A percentile compares a stretch with the other conserved stretches of the same genome.
These are phyloP conservation scores for Oryza rufipogon DNA, from an alignment of 176 grass and related monocot genomes.

Conservation along the genomic window DNA sequence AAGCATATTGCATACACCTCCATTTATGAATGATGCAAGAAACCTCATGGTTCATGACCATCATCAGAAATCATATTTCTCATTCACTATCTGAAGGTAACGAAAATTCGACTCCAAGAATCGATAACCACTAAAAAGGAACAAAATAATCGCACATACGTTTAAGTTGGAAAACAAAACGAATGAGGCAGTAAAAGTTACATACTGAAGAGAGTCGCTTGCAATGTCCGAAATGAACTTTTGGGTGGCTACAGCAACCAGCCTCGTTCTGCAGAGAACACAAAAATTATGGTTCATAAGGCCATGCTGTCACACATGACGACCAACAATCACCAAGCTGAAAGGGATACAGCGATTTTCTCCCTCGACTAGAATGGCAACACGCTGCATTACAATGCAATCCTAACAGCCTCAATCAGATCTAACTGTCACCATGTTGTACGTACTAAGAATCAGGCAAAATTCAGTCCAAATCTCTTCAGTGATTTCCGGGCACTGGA, in stretches of 20 bases:
- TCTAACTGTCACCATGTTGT: neutral
- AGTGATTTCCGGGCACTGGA: neutral
- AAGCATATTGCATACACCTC: neutral
- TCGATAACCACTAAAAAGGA: neutral
- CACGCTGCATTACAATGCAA: neutral
- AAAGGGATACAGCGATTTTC: neutral
- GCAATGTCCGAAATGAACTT: constrained; percentile 95
- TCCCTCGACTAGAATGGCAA: neutral
- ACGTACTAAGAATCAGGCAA: neutral
- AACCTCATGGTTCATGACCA: neutral
- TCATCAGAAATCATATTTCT: neutral
- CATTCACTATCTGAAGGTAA: neutral
- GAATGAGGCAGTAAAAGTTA: constrained; percentile 17
- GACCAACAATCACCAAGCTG: neutral
- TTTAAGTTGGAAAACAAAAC: neutral
- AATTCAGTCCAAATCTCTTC: neutral
- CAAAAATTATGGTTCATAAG: constrained; percentile 27
- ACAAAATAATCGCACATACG: neutral
- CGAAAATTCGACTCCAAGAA: neutral
- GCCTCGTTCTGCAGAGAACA: constrained; percentile 69
- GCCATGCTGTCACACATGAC: neutral
- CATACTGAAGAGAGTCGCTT: constrained; percentile 96
- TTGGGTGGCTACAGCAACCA: constrained; percentile 90
- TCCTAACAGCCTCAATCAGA: neutral
- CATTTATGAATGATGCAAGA: neutral